Percentiles rank a stretch among this genome's conserved stretches.
phyloP scores from a whole-genome alignment of 1,139 yeast genomes.

The Yarrowia galli region DNA sequence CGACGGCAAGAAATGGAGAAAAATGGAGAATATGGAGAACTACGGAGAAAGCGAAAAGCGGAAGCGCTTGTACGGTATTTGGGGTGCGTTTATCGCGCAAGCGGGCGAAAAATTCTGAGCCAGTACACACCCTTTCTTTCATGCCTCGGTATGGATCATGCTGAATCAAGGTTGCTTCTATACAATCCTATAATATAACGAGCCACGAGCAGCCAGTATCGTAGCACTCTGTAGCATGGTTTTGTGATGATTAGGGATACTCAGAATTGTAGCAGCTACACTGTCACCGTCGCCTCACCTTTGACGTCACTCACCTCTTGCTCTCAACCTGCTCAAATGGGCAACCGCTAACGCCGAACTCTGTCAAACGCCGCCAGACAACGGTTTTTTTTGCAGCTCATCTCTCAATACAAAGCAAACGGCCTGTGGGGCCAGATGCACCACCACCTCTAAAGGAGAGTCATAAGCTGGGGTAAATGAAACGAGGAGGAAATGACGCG shows the following conservation, averaged over 20 bases:
- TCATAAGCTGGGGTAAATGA: constrained; percentile 21
- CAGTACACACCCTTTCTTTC: no score
- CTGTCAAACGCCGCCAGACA: constrained; percentile 20
- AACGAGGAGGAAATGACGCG: neutral
- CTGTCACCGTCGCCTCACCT: no score
- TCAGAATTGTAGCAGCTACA: no score
- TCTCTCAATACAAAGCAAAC: constrained; percentile 21
- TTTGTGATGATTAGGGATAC: no score
- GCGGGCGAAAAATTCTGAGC: neutral
- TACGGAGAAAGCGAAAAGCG: neutral
- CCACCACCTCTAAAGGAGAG: neutral
- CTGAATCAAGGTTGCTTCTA: neutral
- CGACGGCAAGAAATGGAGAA: constrained; percentile 10
- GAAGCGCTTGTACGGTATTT: neutral
- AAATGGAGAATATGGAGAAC: constrained; percentile 15
- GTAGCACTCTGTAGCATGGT: no score
- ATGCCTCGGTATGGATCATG: no score
- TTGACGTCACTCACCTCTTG: neutral
- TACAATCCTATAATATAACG: neutral
- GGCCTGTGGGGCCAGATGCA: constrained; percentile 24
- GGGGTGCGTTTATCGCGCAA: constrained; percentile 23
- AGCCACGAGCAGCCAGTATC: no score
- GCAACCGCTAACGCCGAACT: constrained; percentile 29
- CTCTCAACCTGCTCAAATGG: neutral
- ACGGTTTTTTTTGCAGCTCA: constrained; percentile 11